phyloP scores from a whole-genome alignment of 495 filamentous ascomycete genomes.

The Aspergillus conjunctus region DNA sequence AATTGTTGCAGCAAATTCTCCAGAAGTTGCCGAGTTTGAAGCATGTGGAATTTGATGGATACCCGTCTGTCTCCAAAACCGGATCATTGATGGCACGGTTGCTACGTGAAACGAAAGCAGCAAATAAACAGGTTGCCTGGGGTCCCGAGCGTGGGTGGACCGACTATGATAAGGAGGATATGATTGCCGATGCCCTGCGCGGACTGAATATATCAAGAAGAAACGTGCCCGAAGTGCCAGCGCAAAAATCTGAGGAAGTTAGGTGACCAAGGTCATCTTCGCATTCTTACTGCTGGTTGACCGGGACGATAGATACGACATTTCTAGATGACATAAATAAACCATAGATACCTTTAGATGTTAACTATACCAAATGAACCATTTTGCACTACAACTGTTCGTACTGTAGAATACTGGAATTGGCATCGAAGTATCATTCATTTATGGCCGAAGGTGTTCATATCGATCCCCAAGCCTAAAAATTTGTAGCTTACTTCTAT shows the following conservation, averaged over 20 bases:
- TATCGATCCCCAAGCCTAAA: not conserved
- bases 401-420: not conserved
- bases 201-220: constrained; percentile 15
- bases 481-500: constrained; percentile 5
- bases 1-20: constrained; percentile 61
- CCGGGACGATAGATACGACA: not conserved
- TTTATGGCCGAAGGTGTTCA: constrained; percentile 1
- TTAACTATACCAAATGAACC: not conserved
- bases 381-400: no score
- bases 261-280: not conserved
- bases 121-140: constrained; percentile 63
- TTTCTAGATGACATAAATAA: not conserved
- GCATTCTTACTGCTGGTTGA: not conserved
- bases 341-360: not conserved
- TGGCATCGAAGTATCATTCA: constrained; percentile 14
- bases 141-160: constrained; percentile 71
- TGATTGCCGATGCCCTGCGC: constrained; percentile 15
- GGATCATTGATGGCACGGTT: constrained; percentile 72
- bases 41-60: constrained; percentile 75
- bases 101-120: constrained; percentile 52
- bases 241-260: not conserved
- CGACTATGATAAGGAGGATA: constrained; percentile 36
- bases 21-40: constrained; percentile 59
- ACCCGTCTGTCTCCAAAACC: constrained; percentile 65
- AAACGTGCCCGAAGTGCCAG: constrained; percentile 1